Base-by-base conservation (phyloP, 257 asterid genomes). In the Knoxia roxburghii region DNA sequence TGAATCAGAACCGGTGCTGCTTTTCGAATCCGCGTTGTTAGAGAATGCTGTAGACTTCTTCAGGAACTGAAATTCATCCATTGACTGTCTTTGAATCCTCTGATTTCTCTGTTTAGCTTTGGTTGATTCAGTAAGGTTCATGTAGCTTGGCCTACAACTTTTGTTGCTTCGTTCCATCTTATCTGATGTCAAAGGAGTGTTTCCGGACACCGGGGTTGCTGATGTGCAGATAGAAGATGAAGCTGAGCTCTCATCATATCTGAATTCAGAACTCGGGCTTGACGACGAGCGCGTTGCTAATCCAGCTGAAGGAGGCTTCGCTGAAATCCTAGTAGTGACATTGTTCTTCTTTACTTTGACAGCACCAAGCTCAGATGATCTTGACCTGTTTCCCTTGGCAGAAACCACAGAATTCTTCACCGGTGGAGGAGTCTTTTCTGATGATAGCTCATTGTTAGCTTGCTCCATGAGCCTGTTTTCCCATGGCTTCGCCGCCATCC, bases 401-500 rank as follows among this genome's bases (percentile, higher is more conserved):
- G 63, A 62, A 32, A 67, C 81, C 51, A 43, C 33, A 29, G 55
- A 52, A 46, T 75, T n/a, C 75, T 79, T 74, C 39, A 56, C 41
- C 7, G 62, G 40, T 27, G 41, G 62, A 2, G 60, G 60, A 13
- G 62, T 56, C 41, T 29, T 56, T 56, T 56, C 62, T 2, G 41
- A 29, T n/a, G n/a, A n/a, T n/a, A 60, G 84, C 49, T 74, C 81
- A 7, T 55, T 58, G 40, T 75, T 78, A 30, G 43, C 64, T 72
- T 85, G 85, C 73, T 85, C 97, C 88, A 90, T 85, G 39, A 90
- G 60, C 68, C 97, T 76, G 73, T 84, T 93, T 77, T 93, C 98
- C 98, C 98, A 89, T 1, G 96, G 99, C 79, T 84, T 88, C 24
- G 96, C 96, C 21, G 96, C 91, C 97, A 90, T 94, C 99, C 97